A percentile compares a stretch with the other conserved stretches of the same genome.
These are phyloP conservation scores for Trichoderma erinaceum DNA, from an alignment of 495 filamentous ascomycete species.

Conservation along the genomic window DNA sequence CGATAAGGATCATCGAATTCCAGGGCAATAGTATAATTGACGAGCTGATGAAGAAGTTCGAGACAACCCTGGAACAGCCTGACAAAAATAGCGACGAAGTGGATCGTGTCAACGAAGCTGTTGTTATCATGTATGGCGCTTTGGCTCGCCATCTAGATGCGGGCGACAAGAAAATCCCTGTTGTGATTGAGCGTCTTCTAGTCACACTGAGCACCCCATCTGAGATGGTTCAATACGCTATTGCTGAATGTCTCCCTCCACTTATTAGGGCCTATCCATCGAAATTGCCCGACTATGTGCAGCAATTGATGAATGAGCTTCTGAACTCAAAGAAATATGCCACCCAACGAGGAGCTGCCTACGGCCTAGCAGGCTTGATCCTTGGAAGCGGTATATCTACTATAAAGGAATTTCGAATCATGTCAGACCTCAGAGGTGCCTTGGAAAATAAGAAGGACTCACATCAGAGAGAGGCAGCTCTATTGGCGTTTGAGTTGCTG, in stretches of 20 bases:
- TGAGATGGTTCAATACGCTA: conserved; percentile 91
- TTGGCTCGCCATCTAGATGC: conserved; percentile 78
- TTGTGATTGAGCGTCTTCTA: conserved; percentile 76
- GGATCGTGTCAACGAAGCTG: conserved; percentile 89
- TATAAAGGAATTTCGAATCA: conserved; percentile 76
- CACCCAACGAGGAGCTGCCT: conserved; percentile 83
- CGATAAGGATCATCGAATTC: conserved; percentile 68
- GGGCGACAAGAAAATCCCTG: conserved; percentile 76
- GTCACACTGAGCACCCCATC: conserved; percentile 89
- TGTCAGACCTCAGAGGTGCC: conserved; percentile 68
- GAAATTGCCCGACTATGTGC: conserved; percentile 69
- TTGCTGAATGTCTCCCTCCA: conserved; percentile 87
- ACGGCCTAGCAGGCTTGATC: conserved; percentile 87
- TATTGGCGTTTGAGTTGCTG: conserved; percentile 85
- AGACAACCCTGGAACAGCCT: conserved; percentile 72
- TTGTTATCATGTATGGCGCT: conserved; percentile 94
- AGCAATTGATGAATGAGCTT: conserved; percentile 71
- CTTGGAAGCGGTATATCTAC: conserved; percentile 77
- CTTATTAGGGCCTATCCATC: conserved; percentile 74
- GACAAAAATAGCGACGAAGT: conserved; percentile 70
- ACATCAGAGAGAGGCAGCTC: conserved; percentile 79
- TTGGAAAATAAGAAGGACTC: conserved; percentile 88
- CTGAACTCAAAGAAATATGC: conserved; percentile 84
- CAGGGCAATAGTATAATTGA: conserved; percentile 79
- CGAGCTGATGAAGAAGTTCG: conserved; percentile 84